Evolutionary conservation across 1,284 basidiomycete genomes (phyloP).

Genomic region (Cronartium quercuum): DNA sequence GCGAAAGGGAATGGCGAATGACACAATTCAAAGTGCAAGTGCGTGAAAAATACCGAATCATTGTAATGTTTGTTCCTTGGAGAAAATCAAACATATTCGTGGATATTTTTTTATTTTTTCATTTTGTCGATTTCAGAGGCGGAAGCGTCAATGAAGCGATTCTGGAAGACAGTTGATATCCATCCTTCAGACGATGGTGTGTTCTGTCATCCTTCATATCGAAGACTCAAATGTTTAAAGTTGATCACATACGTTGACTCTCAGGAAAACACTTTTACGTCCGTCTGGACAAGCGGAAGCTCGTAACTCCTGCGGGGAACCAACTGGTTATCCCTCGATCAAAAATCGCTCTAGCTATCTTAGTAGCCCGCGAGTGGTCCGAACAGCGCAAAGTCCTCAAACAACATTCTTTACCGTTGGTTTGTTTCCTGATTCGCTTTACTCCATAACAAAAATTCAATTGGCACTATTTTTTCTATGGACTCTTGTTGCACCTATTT

Average conservation of each 20-base stretch:
- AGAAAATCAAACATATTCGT: background rate
- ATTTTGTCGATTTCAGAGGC: conserved; percentile 57
- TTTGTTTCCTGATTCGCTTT: background rate
- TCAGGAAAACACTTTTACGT: conserved; percentile 60
- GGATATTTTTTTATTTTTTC: background rate
- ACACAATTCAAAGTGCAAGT: background rate
- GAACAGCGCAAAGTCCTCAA: conserved; percentile 18
- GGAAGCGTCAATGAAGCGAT: conserved; percentile 73
- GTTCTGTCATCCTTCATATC: conserved; percentile 22
- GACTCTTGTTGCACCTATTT: conserved; percentile 9
- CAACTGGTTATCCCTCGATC: conserved; percentile 19
- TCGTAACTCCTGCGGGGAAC: conserved; percentile 25
- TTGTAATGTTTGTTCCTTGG: background rate
- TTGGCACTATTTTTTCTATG: background rate
- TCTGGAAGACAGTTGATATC: conserved; percentile 72
- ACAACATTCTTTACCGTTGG: conserved; percentile 25
- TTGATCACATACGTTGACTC: background rate
- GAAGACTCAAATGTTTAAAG: background rate
- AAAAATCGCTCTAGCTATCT: conserved; percentile 20
- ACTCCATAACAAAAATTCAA: too few species aligned
- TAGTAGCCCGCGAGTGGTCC: conserved; percentile 28
- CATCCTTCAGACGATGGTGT: conserved; percentile 49
- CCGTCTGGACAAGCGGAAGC: conserved; percentile 72
- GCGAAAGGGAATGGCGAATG: background rate
- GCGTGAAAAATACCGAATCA: background rate